A percentile compares a stretch with the other conserved stretches of the same genome.
These are phyloP conservation scores for Aegilops longissima DNA, from an alignment of 176 grass and related monocot genomes.

Conservation along the genomic window DNA sequence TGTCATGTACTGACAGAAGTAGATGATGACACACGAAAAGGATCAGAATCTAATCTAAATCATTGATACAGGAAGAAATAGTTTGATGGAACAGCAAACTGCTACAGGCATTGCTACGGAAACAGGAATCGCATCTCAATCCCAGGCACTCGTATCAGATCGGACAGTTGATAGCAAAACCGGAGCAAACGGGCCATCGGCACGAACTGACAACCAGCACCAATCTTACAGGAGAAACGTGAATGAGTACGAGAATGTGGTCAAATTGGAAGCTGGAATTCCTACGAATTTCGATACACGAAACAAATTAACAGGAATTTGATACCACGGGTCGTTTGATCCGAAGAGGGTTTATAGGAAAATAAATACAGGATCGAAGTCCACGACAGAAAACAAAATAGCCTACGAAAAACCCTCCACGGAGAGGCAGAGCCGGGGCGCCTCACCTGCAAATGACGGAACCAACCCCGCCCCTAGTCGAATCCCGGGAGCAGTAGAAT, in stretches of 20 bases:
- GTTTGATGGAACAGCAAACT: neutral
- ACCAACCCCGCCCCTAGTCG: neutral
- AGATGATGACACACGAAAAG: neutral
- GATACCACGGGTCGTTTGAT: neutral
- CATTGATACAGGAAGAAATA: neutral
- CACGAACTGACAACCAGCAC: neutral
- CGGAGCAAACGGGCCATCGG: neutral
- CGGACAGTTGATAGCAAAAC: neutral
- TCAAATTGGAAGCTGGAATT: neutral
- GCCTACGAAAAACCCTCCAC: neutral
- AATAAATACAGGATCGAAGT: neutral
- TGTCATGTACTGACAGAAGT: slow-evolving; percentile 19
- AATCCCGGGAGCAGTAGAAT: neutral
- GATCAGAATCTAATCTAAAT: slow-evolving; percentile 9
- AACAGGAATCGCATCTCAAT: neutral
- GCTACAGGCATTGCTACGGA: neutral
- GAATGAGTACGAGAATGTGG: neutral
- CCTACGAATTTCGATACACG: neutral
- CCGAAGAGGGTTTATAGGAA: neutral
- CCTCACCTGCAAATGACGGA: neutral
- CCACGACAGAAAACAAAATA: neutral
- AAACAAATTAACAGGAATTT: neutral
- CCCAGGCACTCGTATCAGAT: neutral
- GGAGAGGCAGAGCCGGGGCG: neutral
- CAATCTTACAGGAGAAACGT: neutral